These are phyloP conservation scores for Colletotrichum incanum DNA, from an alignment of 2,329 filamentous ascomycete genomes.

Conservation along the genomic window DNA sequence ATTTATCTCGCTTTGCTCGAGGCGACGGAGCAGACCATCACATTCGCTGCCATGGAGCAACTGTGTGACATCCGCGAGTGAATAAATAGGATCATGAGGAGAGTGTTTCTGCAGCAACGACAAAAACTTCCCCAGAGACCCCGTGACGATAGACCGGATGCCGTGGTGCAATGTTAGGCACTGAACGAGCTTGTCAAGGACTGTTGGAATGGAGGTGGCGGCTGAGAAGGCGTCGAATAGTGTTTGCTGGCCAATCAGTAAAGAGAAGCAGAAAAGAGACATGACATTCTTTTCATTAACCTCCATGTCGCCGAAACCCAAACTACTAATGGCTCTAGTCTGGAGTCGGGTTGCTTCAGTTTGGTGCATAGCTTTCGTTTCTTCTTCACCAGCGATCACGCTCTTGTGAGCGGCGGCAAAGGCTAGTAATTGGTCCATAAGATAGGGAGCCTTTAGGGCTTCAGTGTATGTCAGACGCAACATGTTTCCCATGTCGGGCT, in stretches of 20 bases:
- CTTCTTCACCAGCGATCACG: conserved; percentile 45
- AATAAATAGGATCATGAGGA: not conserved
- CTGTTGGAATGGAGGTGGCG: not conserved
- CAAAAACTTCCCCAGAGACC: not conserved
- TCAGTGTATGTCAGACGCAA: not conserved
- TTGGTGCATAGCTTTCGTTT: conserved; percentile 49
- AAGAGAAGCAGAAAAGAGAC: conserved; percentile 62
- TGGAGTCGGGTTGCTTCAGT: conserved; percentile 61
- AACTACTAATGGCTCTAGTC: conserved; percentile 58
- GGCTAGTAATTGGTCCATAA: conserved; percentile 64
- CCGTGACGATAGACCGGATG: conserved; percentile 54
- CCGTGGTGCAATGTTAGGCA: conserved; percentile 60
- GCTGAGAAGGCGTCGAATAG: conserved; percentile 58
- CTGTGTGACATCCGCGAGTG: not conserved
- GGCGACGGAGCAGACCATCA: conserved; percentile 46
- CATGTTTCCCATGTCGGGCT: not conserved
- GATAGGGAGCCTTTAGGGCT: conserved; percentile 55
- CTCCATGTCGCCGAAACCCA: conserved; percentile 50
- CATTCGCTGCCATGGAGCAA: conserved; percentile 46
- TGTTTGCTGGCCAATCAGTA: conserved; percentile 61
- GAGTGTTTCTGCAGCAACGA: not conserved
- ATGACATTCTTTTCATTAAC: conserved; percentile 53
- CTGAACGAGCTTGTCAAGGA: conserved; percentile 56
- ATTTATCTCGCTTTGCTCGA: conserved; percentile 30
- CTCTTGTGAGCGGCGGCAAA: conserved; percentile 60